Evolutionary conservation across 2,329 filamentous ascomycete species (phyloP).

Genomic region (Fusarium brevicatenulatum): DNA sequence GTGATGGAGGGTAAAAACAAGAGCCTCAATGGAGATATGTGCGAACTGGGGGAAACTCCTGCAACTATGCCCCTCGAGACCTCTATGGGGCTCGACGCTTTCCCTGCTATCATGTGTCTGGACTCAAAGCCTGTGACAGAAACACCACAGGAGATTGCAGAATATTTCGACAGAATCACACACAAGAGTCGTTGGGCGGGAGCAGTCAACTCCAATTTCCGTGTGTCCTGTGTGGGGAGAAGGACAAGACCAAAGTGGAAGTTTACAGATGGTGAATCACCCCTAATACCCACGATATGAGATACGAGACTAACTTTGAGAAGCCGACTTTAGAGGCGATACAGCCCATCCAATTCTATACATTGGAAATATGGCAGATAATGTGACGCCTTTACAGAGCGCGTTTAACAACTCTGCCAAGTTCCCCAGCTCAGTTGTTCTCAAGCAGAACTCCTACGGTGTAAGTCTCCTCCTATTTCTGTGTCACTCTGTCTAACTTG

Average conservation of each 20-base stretch:
- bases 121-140: conserved; percentile 50
- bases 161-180: conserved; percentile 48
- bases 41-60: conserved; percentile 42
- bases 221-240: conserved; percentile 53
- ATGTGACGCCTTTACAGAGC: conserved; percentile 59
- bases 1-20: conserved; percentile 21
- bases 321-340: conserved; percentile 46
- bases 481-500: not conserved
- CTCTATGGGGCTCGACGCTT: conserved; percentile 50
- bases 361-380: conserved; percentile 57
- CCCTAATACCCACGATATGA: not conserved
- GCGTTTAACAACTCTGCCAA: conserved; percentile 56
- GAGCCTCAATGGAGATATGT: conserved; percentile 27
- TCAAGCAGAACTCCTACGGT: conserved; percentile 62
- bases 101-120: conserved; percentile 58
- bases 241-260: conserved; percentile 53
- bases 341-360: conserved; percentile 59
- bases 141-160: conserved; percentile 49
- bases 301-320: not conserved
- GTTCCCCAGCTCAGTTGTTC: conserved; percentile 57
- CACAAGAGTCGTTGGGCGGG: conserved; percentile 55
- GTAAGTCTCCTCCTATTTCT: conserved; percentile 47
- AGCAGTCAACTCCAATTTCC: conserved; percentile 55
- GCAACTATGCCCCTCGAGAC: conserved; percentile 44
- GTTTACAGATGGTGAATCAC: conserved; percentile 47